Base-by-base conservation (phyloP, 768 basidiomycete genomes). In the Mycena haematopus region DNA sequence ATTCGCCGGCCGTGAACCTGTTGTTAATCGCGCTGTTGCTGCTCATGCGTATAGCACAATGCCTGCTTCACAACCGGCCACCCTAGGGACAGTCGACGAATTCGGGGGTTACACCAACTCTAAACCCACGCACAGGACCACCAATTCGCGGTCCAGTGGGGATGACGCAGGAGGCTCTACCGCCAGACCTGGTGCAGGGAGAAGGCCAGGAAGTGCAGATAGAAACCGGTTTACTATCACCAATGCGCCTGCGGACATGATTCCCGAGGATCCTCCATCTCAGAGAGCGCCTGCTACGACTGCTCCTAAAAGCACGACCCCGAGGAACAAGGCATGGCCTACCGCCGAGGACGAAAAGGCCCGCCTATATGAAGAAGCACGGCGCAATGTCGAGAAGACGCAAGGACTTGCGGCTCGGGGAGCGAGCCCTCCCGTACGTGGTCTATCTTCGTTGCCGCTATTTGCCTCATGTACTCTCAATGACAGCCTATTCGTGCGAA, bases 321-420 rank as follows among this genome's bases (percentile, higher is more conserved):
- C 68, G 3, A 50, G 58, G 36, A 65, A 69, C 38, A 52, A 50
- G 49, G 62, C 69, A 22, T 93, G 90, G 90, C 79, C 79, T 6
- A 78, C 70, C 19, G 82, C 84, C 8, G 80, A 78, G 72, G 84
- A 87, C 22, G 92, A 94, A 75, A 93, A 94, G 70, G 72, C 82
- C 19, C 78, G 78, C 52, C 72, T 91, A 42, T 92, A 84, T 71
- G 84, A 91, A 62, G 71, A 82, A 17, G 91, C 91, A 0, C 84
- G 84, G 68, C 81, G 79, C 0, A 82, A 80, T 33, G 91, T 87
- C 9, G 84, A 82, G 60, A 81, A 76, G 57, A 79, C 80, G 4
- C 90, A 90, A 66, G 84, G 78, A 2, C 67, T 60, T 25, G 73
- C 74, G 15, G 74, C 74, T 21, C 58, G 65, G 17, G 66, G 65